Evolutionary conservation across 75 land plant genomes (phyloP).

Genomic region (Pseudotsuga menziesii): DNA sequence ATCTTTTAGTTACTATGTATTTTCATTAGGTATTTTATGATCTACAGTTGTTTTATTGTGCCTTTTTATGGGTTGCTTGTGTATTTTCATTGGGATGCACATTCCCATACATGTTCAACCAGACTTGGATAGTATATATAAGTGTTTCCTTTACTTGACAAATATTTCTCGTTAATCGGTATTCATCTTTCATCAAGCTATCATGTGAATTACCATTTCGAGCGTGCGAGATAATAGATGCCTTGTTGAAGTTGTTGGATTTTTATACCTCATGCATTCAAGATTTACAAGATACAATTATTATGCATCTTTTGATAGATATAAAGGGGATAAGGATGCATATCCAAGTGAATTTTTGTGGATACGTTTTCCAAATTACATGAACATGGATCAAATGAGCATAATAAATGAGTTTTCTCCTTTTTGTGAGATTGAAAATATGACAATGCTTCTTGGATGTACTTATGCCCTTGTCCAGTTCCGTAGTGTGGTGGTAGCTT

Average conservation of each 20-base stretch:
- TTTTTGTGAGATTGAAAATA: conserved; percentile 81
- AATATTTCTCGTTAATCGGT: conserved; percentile 24
- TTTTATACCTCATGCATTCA: conserved; percentile 25
- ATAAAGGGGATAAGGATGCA: conserved; percentile 43
- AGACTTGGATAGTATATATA: too few relatives aligned
- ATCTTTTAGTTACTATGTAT: too few relatives aligned
- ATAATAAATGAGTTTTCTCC: conserved; percentile 74
- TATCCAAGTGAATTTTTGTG: conserved; percentile 88
- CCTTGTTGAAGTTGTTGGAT: conserved; percentile 15
- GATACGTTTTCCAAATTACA: conserved; percentile 77
- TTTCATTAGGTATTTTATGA: too few relatives aligned
- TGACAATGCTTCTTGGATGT: conserved; percentile 81
- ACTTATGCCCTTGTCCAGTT: conserved; percentile 89
- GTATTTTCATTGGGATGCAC: too few relatives aligned
- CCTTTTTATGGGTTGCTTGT: too few relatives aligned
- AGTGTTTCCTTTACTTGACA: not conserved
- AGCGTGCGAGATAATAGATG: conserved; percentile 25
- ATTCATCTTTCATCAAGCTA: conserved; percentile 19
- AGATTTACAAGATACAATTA: conserved; percentile 17
- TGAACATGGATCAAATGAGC: conserved; percentile 72
- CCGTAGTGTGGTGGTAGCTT: conserved; percentile 54
- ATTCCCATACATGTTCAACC: too few relatives aligned
- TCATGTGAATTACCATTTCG: conserved; percentile 17
- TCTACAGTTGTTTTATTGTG: too few relatives aligned
- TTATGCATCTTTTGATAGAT: conserved; percentile 21